Base-by-base conservation (phyloP, 148 eudicot genomes). In the Vaccinium corymbosum region DNA sequence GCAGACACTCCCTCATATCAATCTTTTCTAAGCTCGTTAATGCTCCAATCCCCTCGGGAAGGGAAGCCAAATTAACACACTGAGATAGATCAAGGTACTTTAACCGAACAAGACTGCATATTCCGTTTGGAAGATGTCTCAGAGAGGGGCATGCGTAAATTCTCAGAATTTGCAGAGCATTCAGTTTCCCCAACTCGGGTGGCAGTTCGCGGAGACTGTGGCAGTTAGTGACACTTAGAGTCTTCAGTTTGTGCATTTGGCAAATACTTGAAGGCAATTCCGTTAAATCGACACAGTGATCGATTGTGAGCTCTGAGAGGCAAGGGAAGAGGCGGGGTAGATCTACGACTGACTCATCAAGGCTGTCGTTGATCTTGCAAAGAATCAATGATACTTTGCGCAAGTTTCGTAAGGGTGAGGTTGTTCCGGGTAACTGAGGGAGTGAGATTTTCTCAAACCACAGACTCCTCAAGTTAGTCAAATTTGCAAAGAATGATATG, bases 1-100 rank as follows among this genome's bases (percentile, higher is more conserved):
- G 85, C 5, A 89, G 86, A 62, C 98, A 95, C 83, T 95, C 97
- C 17, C 94, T 89, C 98, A 95, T 95, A 81, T 93, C 97, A 12
- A 95, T 88, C 90, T 90, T 92, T 86, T 95, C 94, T 72, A 95
- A 86, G 6, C 90, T 89, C 68, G 14, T 80, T 11, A 94, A 86
- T 10, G 89, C 71, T 4, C 91, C 92, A 15, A 95, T 87, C 27
- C 82, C 89, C 42, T 91, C 92, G 4, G 97, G 94, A 11, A 95
- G 92, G 76, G 50, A 84, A 2, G 53, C 84, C 89, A 95, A 68
- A 25, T 87, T 89, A 13, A 93, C 87, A 76, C 97, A 95, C 76
- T 95, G 92, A 32, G 98, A 90, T 14, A 95, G 89, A 82, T 95
- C 94, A 13, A 95, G 85, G 88, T 92, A 92, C 86, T 92, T 90